Evolutionary conservation across 2,329 filamentous ascomycete genomes (phyloP), one percentile per base, ranked within the genome.

Genomic region (Aspergillus uvarum): DNA sequence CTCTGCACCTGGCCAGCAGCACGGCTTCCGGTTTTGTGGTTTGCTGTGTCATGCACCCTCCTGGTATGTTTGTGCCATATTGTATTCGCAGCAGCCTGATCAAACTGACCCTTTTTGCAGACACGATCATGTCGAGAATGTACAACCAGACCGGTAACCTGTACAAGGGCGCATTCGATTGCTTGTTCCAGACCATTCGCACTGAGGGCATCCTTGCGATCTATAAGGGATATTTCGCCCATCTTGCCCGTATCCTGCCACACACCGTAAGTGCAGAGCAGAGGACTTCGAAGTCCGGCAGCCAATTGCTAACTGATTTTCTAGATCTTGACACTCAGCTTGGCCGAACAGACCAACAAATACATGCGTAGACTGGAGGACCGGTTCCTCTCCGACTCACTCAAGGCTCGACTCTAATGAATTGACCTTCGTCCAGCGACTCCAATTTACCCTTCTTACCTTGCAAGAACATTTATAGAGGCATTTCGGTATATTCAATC

Each of bases 71-170:
- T 32, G 7, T 22, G 11, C 24, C n/a, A 47, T 51, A 26, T 22
- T 19, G 42, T 7, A 12, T 16, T 5, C 22, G 14, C 10, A 8
- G 6, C 44, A 47, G 31, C 6, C 24, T 38, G 29, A 6, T 22
- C 29, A 21, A 24, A 44, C 64, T 66, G 61, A 66, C 53, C 22
- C 6, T 22, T n/a, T 19, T 11, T 31, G 58, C 62, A 85, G 95
- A 99, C 76, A 99, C 95, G 5, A 91, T 99, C 79, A 99, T 99
- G 95, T 95, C 92, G 63, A 89, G 95, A 64, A 89, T 99, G 82
- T 99, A 99, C 83, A 99, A 99, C 81, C 95, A 99, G 77, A 96
- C 93, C 63, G 95, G 95, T 55, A 96, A 97, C 74, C 84, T 99
- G n/a, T 99, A 99, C 82, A 88, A 85, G 67, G 90, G 93, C 60